Base-by-base conservation (phyloP, 2,329 filamentous ascomycete species). In the Zymoseptoria brevis region DNA sequence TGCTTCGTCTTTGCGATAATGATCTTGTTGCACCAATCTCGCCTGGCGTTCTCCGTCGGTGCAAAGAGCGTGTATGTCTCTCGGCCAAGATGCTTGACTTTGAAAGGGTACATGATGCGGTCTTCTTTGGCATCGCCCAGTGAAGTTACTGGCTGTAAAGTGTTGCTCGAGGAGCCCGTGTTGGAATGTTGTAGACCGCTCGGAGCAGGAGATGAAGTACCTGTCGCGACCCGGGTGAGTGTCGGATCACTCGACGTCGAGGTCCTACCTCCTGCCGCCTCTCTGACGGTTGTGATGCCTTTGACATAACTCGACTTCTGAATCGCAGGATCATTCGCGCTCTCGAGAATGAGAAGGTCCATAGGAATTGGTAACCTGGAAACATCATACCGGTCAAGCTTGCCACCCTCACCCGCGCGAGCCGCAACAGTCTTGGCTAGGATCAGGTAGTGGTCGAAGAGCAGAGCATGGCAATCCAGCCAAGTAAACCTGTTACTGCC, bases 371-470 rank as follows among this genome's bases (percentile, higher is more conserved):
- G 90, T 79, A 96, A 81, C 73, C 95, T 92, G 0, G 92, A 96
- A 30, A 99, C 93, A 73, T 99, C 94, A 67, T 94, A 99, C 64
- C 81, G 80, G 68, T 88, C 85, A 67, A 89, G 90, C 75, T 88
- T 94, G n/a, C 83, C 83, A 53, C 83, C 84, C 51, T 85, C 81
- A 51, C 86, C 83, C 68, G 91, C 90, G 52, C 85, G 79, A 9
- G 82, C 79, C 3, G 86, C 80, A 7, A 90, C 81, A 1, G 67
- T 68, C 77, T 99, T 99, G 48, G 94, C 89, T 51, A 99, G 77
- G 35, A 99, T 92, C 45, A 99, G 81, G 73, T 96, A 99, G 75
- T 99, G 92, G 69, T 99, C 95, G 70, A 99, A 97, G 0, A 99
- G 81, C 52, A 99, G 82, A 2, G 90, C 91, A 72, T 96, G 91